Evolutionary conservation across 441 rosid species (phyloP), one percentile per base, ranked within the genome.

Genomic region (Populus hybrid): DNA sequence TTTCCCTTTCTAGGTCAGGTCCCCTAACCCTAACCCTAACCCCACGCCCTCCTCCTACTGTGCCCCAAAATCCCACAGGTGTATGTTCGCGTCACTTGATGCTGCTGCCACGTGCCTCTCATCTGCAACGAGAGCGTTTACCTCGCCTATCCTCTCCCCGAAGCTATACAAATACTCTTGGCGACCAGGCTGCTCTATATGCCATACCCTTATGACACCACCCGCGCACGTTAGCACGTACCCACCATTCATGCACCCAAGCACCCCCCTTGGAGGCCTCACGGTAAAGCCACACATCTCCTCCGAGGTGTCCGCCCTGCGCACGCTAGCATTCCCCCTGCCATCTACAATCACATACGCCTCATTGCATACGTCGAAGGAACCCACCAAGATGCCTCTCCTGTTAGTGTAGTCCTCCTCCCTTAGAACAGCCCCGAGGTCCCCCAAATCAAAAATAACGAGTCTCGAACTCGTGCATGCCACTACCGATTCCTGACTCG

Each of bases 1-100:
- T 12, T 46, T 12, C 57, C 57, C 57, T 46, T 1, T 46, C 18
- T 46, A 68, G 20, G 36, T 68, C 40, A 30, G 35, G 40, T 68
- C 40, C 0, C 10, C 20, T 23, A 23, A 23, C 14, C 28, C 68
- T n/a, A 21, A 32, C 66, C 21, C 21, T 23, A 11, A 20, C 5
- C 10, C 20, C 1, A 1, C 1, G 34, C 14, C 20, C 18, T 21
- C 4, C 76, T 16, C 57, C 54, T 14, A 50, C 81, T 81, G 80
- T 69, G 83, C 95, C 67, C 99, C 97, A 70, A 92, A 93, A 85
- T 95, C 95, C 99, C 99, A 95, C 8, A 95, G 78, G 73, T 94
- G 93, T 84, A 95, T 86, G 2, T 72, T 72, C 20, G 85, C 78
- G 69, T 84, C 89, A 3, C 76, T 76, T 1, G 88, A 73, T 18